Conservation (phyloP, 345 rosid genomes). For the Corchorus olitorius region DNA sequence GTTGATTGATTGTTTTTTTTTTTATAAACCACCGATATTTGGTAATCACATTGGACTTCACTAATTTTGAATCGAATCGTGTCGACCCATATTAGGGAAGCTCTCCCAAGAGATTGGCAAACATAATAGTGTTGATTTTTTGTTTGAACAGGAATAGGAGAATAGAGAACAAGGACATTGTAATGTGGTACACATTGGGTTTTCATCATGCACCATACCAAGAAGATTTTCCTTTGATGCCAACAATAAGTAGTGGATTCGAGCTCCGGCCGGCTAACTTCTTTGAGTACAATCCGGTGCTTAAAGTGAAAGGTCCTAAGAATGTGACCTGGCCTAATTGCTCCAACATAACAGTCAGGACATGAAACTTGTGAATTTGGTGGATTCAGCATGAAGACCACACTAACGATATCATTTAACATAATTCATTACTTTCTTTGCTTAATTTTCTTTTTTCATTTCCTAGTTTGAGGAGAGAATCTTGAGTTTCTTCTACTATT, state of each 20-base stretch:
- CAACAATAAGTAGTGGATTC: conserved; percentile 47
- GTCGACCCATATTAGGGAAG: too few species aligned
- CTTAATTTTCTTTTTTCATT: neutral
- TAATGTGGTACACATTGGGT: conserved; percentile 54
- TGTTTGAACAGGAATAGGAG: conserved; percentile 39
- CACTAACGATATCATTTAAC: neutral
- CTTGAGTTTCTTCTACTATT: neutral
- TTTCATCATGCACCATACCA: conserved; percentile 57
- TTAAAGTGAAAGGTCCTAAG: conserved; percentile 38
- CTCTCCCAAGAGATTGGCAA: neutral
- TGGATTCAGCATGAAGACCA: neutral
- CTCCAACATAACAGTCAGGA: neutral
- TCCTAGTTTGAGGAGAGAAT: neutral
- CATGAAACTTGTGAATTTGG: neutral
- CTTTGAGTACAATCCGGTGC: conserved; percentile 55
- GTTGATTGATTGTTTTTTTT: too few species aligned
- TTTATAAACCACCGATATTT: too few species aligned
- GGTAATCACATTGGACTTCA: too few species aligned
- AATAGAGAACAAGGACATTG: conserved; percentile 59
- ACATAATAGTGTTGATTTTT: neutral
- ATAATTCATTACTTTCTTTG: neutral
- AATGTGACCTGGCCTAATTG: conserved; percentile 7
- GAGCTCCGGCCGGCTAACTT: conserved; percentile 60
- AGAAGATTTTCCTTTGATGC: conserved; percentile 64
- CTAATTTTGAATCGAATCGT: too few species aligned